phyloP scores from a whole-genome alignment of 2,329 filamentous ascomycete species.

The Colletotrichum destructivum region DNA sequence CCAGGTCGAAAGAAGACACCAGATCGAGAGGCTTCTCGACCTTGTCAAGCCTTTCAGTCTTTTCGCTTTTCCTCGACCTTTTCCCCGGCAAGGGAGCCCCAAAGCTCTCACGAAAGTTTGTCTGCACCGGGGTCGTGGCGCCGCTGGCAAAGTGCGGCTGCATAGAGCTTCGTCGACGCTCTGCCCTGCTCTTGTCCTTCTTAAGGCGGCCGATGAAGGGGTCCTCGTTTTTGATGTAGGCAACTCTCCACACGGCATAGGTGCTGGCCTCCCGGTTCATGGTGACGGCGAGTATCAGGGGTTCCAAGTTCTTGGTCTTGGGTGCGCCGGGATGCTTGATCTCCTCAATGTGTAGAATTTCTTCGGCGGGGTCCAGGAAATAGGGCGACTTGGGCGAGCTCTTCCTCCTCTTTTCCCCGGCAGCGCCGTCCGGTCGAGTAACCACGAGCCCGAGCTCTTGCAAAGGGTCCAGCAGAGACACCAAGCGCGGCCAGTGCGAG shows the following conservation, averaged over 20 bases:
- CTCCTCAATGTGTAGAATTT: constrained; percentile 86
- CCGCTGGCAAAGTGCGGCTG: constrained; percentile 80
- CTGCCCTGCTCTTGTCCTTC: constrained; percentile 61
- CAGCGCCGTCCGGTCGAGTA: constrained; percentile 64
- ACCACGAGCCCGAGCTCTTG: constrained; percentile 89
- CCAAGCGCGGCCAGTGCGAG: constrained; percentile 80
- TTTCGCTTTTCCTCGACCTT: constrained; percentile 66
- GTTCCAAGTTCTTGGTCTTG: constrained; percentile 57
- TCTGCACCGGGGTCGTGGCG: constrained; percentile 81
- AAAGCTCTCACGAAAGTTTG: constrained; percentile 83
- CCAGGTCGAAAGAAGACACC: constrained; percentile 80
- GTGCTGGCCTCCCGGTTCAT: constrained; percentile 82
- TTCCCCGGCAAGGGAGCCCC: constrained; percentile 71
- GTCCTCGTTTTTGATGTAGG: constrained; percentile 80
- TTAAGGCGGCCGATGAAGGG: constrained; percentile 64
- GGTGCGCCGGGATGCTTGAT: constrained; percentile 67
- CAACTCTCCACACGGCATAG: constrained; percentile 88
- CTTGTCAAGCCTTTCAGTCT: constrained; percentile 53
- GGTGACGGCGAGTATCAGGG: constrained; percentile 83
- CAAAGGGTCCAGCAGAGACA: constrained; percentile 88
- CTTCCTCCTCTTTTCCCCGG: constrained; percentile 55
- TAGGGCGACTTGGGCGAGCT: constrained; percentile 58
- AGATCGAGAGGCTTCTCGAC: constrained; percentile 70
- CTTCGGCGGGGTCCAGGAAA: constrained; percentile 82
- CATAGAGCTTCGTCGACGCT: constrained; percentile 75